Base-by-base conservation (phyloP, 306 rosid genomes). In the Cucurbita maxima region DNA sequence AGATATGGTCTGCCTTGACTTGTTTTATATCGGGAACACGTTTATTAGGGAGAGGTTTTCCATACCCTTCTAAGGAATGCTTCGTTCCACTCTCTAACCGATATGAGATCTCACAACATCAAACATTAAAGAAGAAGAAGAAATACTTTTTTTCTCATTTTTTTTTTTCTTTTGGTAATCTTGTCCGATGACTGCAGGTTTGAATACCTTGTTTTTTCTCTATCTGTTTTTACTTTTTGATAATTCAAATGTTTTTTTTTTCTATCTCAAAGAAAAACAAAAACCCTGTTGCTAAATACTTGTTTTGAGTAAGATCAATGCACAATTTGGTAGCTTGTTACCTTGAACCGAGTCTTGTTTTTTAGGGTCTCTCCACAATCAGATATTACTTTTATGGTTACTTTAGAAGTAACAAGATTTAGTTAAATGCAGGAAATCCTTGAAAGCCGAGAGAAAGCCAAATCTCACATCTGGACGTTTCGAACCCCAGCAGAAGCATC, bases 401-500 rank as follows among this genome's bases (percentile, higher is more conserved):
- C 51, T 10, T 45, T 3, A 45, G 14, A 45, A 47, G 52, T 11
- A 47, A 14, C 5, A 11, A 15, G 52, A 47, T 3, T 47, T 1
- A 12, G 0, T 12, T 43, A 74, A 38, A 41, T 76, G 89, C 89
- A 94, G 97, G 98, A 87, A 76, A 82, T 90, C 83, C 83, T 94
- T 73, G 88, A 90, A 80, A 20, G 79, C 76, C 85, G 86, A 53
- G 92, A 89, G 76, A 85, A 84, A 70, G 79, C 84, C 41, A 85
- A 84, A 81, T 4, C 81, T 75, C 98, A 90, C 74, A 81, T 90
- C 37, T 94, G 95, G 98, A 84, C 81, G 50, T 82, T 83, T 74
- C 88, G 94, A 50, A 86, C 92, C 13, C 85, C 83, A n/a, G 88
- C 86, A 83, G 96, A 84, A 84, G 87, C 96, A 76, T 82, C 95